phyloP scores from a whole-genome alignment of 176 grass and related monocot genomes.

The Melocanna baccifera region DNA sequence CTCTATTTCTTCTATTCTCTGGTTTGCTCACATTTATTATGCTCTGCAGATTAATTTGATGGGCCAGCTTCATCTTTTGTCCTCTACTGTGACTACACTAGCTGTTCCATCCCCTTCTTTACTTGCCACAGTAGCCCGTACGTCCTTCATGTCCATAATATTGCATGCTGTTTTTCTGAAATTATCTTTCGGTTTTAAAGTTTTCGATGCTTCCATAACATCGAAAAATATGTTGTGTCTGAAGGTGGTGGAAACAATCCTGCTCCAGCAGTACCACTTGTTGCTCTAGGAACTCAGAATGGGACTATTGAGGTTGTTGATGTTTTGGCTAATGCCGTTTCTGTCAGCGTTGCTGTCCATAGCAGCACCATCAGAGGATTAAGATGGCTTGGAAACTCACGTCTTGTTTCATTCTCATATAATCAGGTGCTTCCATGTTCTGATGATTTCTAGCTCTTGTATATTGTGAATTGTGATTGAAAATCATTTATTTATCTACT shows the following conservation, averaged over 20 bases:
- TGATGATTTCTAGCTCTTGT: constrained; percentile 25
- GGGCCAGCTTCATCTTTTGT: constrained; percentile 99
- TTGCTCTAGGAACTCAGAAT: constrained; percentile 91
- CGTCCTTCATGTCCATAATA: constrained; percentile 30
- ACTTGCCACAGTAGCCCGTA: constrained; percentile 96
- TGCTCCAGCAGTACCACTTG: constrained; percentile 94
- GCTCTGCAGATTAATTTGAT: constrained; percentile 84
- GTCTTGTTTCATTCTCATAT: constrained; percentile 96
- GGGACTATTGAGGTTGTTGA: constrained; percentile 88
- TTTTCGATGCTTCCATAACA: constrained; percentile 13
- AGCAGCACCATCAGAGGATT: constrained; percentile 70
- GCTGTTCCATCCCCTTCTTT: constrained; percentile 95
- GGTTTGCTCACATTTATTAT: constrained; percentile 38
- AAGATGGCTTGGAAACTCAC: constrained; percentile 98
- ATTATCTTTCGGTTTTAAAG: constrained; percentile 27
- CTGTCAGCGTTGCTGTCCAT: constrained; percentile 91
- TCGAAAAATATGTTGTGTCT: constrained; percentile 32
- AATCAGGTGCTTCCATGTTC: constrained; percentile 56
- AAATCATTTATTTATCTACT: constrained; percentile 14
- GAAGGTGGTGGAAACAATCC: constrained; percentile 99
- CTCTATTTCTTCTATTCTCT: background rate
- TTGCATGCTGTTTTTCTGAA: constrained; percentile 28
- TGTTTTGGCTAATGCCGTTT: constrained; percentile 76
- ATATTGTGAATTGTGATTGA: constrained; percentile 33
- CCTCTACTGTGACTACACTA: constrained; percentile 93